Evolutionary conservation across 2,329 filamentous ascomycete species (phyloP), one percentile per base, ranked within the genome.

Genomic region (Helminthosporium solani): DNA sequence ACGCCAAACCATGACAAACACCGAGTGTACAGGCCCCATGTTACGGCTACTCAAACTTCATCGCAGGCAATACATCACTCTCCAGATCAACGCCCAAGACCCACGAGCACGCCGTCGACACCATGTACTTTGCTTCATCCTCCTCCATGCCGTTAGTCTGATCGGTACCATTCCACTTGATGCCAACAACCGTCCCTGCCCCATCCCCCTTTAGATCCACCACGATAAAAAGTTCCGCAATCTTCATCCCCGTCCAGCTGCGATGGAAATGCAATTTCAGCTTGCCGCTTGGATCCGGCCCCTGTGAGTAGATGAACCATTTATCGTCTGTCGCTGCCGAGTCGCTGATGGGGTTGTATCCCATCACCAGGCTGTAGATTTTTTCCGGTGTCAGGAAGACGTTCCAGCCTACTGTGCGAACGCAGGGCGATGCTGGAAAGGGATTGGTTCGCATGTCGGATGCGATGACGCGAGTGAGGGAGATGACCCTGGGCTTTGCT

Each of bases 41-140:
- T 6, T 25, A 25, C 23, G 9, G 7, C 18, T 9, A 33, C 16
- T 40, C 27, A 30, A 16, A 40, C n/a, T 40, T 20, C 38, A 39
- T 49, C 20, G 44, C 35, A 34, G 16, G 11, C 33, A 37, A 16
- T 23, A 16, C 6, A 6, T 43, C 44, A 2, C 84, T 63, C 66
- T 86, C 54, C 11, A 68, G 43, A 9, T 57, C 40, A 2, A 67
- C 53, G 3, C 52, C 58, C 42, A 68, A 42, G 21, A 56, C 57
- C 46, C 53, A 58, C n/a, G 41, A 40, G 37, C 62, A 66, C 7
- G 46, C 49, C 33, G 52, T 58, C 16, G 56, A 44, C 2, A 69
- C 50, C 47, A 59, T 58, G 28, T 60, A 57, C 51, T 64, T 68
- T 1, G 58, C 65, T 43, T 64, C 61, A 5, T 59, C 59, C 9